Base-by-base conservation (phyloP, 768 basidiomycete species). In the Peribolospora kevripleyi region DNA sequence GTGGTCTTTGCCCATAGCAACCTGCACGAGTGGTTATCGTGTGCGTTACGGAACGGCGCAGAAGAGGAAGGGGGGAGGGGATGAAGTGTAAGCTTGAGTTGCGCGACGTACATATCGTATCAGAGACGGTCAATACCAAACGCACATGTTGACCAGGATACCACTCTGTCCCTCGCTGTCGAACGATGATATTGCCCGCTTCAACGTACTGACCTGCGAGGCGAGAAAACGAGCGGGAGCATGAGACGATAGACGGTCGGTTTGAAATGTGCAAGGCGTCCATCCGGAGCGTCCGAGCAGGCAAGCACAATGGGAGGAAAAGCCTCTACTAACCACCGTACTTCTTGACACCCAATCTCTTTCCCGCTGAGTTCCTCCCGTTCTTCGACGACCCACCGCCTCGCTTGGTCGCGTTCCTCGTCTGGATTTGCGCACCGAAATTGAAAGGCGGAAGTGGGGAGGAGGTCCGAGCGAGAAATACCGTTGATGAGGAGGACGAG, bases 351-450 rank as follows among this genome's bases (percentile, higher is more conserved):
- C 93, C 93, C 40, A 98, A 71, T 36, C 93, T 79, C 68, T 86
- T 82, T 60, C 93, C 93, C 9, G 86, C 81, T 0, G 87, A 88
- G 57, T 84, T 82, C 57, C 91, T 80, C 62, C 87, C 82, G 66
- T 97, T 97, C 67, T 82, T 79, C 3, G 88, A 82, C 6, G 82
- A 84, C 46, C 93, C 93, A 62, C 90, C 91, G 48, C 88, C 91
- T 47, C 86, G 79, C 69, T 98, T 98, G 55, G 93, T 95, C 42
- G 93, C 88, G 9, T 82, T 91, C 65, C 91, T 80, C 51, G 91
- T 72, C 47, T 87, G 76, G 40, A 55, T 43, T 25, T 25, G 25
- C 25, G 25, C 25, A 25, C 25, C 25, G 25, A 25, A 25, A 25
- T 25, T 25, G 25, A 25, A 25, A 25, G 25, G 25, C 25, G 25